Base-by-base conservation (phyloP, 441 rosid genomes). In the Erodium texanum region DNA sequence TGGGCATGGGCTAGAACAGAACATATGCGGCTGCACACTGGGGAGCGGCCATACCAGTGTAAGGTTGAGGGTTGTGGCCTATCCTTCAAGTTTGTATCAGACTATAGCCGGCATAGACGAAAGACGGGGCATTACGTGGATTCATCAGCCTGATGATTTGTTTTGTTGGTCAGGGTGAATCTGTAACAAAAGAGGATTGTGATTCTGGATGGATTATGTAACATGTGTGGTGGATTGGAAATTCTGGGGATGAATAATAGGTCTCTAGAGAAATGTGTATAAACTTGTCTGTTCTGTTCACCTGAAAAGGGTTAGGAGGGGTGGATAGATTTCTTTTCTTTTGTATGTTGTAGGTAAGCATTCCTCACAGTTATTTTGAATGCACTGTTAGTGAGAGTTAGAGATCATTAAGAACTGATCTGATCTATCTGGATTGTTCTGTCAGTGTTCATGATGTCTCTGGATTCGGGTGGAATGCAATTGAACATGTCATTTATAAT, bases 1-100 rank as follows among this genome's bases (percentile, higher is more conserved):
- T 94, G 99, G 99, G 96, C 92, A 8, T 94, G 99, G 99, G 99
- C 99, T 16, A 87, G 99, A 84, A 95, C 96, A 0, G 99, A 95
- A 83, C 99, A 95, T 78, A 81, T 92, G 69, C 80, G 99, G 64
- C 86, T 95, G 72, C 99, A 95, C 78, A 95, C 97, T 0, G 99
- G 98, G 15, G 99, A 89, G 77, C 85, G 90, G 70, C 99, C 99
- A 0, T 89, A 92, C 83, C 73, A 78, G 66, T 92, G 99, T 78
- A 84, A 87, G 82, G 85, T 88, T 0, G 89, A 86, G 23, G 94
- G 84, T 10, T 94, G 98, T 29, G 95, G 87, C 43, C 86, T 84
- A 54, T 83, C 94, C 48, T 95, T 95, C 84, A 87, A 97, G 85
- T 94, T 89, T 72, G 97, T 94, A 32, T 94, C 98, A 27, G 99